Conservation (phyloP, 139 green algal species). For the Auxenochlorella pyrenoidosa region DNA sequence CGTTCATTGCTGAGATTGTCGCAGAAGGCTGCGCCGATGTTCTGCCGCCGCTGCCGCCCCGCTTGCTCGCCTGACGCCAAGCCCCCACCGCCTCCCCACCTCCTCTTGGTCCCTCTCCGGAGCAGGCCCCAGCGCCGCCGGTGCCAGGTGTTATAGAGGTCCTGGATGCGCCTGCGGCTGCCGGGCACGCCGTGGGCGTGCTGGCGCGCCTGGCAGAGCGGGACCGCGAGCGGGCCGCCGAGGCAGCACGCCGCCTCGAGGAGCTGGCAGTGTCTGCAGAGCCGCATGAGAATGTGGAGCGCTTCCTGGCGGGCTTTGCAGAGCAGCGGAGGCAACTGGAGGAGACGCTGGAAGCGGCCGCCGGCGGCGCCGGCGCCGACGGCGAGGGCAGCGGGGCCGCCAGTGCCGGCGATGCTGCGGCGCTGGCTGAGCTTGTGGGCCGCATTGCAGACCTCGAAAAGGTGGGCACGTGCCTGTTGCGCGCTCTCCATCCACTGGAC, state of each 20-base stretch:
- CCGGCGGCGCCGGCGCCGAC: background rate
- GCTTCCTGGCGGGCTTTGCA: conserved; percentile 34
- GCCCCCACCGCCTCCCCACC: background rate
- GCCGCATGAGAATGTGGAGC: conserved; percentile 23
- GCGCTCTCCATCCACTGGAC: too few species aligned
- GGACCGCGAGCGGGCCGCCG: conserved; percentile 3
- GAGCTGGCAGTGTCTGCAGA: conserved; percentile 6
- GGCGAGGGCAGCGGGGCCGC: background rate
- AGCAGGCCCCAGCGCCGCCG: background rate
- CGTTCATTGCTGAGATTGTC: background rate
- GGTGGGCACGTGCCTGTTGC: background rate
- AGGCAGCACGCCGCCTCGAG: background rate
- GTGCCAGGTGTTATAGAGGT: conserved; percentile 11
- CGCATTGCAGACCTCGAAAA: conserved; percentile 23
- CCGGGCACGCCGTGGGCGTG: background rate
- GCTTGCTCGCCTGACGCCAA: background rate
- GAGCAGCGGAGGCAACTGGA: background rate
- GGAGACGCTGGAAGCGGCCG: background rate
- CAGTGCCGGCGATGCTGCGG: background rate
- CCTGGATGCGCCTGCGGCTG: background rate
- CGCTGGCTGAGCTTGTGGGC: background rate
- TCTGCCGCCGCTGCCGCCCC: background rate
- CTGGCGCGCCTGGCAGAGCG: conserved; percentile 31
- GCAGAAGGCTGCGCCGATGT: too few species aligned
- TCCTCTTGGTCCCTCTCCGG: background rate